phyloP scores from a whole-genome alignment of 352 stramenopile genomes.

The Globisporangium abappressorium region DNA sequence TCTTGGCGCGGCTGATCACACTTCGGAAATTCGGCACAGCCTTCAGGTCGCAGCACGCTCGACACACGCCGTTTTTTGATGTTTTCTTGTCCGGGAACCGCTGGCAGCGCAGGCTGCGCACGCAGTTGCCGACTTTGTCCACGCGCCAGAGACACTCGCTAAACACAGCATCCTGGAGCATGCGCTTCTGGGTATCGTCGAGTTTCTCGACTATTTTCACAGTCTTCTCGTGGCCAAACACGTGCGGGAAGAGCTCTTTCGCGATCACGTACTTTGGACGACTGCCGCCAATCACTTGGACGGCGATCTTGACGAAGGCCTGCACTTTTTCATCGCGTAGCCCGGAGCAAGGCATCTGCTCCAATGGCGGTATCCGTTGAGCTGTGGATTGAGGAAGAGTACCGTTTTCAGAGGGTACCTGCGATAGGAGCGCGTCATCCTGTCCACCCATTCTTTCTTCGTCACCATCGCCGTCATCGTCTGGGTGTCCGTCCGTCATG shows the following conservation, averaged over 20 bases:
- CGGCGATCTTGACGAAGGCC: conserved; percentile 55
- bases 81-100: conserved; percentile 34
- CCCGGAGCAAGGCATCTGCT: conserved; percentile 44
- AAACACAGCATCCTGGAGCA: conserved; percentile 72
- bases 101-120: conserved; percentile 69
- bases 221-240: conserved; percentile 52
- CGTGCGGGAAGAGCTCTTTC: conserved; percentile 64
- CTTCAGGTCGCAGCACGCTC: conserved; percentile 64
- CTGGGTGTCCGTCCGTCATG: conserved; percentile 11
- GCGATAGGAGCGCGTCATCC: conserved; percentile 12
- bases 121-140: conserved; percentile 67
- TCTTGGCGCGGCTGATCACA: conserved; percentile 65
- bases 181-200: conserved; percentile 39
- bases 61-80: conserved; percentile 45
- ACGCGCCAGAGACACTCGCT: conserved; percentile 80
- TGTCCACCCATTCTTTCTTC: conserved; percentile 21
- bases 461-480: background rate
- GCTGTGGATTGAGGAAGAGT: background rate
- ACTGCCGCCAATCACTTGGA: conserved; percentile 73
- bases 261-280: conserved; percentile 80
- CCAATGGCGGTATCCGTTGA: background rate
- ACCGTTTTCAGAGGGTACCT: background rate
- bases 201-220: conserved; percentile 68
- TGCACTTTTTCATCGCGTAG: conserved; percentile 64
- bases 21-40: conserved; percentile 74